phyloP scores from a whole-genome alignment of 1,284 basidiomycete species.

The Nidula niveotomentosa region DNA sequence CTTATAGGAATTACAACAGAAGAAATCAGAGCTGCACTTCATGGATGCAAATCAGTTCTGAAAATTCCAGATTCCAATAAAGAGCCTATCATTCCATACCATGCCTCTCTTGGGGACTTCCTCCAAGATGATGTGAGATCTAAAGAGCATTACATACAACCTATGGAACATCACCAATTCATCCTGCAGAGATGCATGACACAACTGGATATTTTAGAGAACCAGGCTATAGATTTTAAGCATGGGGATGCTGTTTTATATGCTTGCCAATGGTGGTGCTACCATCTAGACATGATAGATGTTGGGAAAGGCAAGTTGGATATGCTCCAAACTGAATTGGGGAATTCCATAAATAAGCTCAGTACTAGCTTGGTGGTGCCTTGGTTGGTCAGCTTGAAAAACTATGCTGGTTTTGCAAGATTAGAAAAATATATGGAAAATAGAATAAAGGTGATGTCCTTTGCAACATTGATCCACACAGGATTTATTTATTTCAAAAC shows the following conservation, averaged over 20 bases:
- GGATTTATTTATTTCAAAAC: too few relatives aligned
- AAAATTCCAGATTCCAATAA: not conserved
- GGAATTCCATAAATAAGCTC: not conserved
- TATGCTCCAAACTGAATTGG: not conserved
- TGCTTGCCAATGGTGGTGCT: not conserved
- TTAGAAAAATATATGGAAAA: too few relatives aligned
- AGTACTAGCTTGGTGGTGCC: not conserved
- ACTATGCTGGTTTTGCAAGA: too few relatives aligned
- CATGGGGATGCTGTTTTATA: not conserved
- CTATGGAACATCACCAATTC: not conserved
- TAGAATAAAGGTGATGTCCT: too few relatives aligned
- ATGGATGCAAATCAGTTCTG: not conserved
- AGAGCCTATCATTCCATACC: not conserved
- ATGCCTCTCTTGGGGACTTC: not conserved
- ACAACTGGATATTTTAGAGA: not conserved
- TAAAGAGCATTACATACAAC: not conserved
- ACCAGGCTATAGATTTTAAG: not conserved
- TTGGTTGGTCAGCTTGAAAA: not conserved
- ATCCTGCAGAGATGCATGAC: not conserved
- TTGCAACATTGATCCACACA: too few relatives aligned
- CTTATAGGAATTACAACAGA: not conserved
- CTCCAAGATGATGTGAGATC: not conserved
- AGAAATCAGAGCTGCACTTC: not conserved
- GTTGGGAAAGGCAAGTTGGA: not conserved
- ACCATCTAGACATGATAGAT: not conserved